Evolutionary conservation across 768 basidiomycete genomes (phyloP), one percentile per base, ranked within the genome.

Genomic region (Pluteus cervinus): DNA sequence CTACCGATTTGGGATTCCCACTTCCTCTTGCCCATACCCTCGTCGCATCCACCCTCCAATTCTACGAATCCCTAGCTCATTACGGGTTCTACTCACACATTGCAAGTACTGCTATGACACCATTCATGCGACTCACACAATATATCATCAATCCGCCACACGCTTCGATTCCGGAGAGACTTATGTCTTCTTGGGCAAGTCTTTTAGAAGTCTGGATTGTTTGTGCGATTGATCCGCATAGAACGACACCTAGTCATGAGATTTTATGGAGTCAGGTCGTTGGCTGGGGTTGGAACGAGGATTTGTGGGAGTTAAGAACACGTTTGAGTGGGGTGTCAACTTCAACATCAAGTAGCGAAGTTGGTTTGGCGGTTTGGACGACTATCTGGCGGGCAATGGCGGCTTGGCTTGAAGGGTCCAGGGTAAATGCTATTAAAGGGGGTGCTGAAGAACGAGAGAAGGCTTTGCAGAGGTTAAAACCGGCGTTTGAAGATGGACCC

Each of bases 151-250:
- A 71, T 4, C 48, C 58, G 1, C 47, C 54, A 6, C 68, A 65
- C 40, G 50, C 48, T 6, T 67, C 66, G 8, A 42, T 37, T 37
- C n/a, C n/a, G n/a, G n/a, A n/a, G n/a, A 50, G 38, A 16, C 64
- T 76, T 28, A 61, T 59, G 25, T 41, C 56, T 18, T 66, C 76
- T 3, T 91, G 83, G 74, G 60, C 73, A 4, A 58, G 62, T 7
- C 59, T 90, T 7, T 46, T 89, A 2, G 74, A 76, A 41, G 62
- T 69, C 0, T 97, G 91, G 92, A 81, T 68, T 5, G 65, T 75
- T 3, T 93, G 88, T 47, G 89, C 91, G 0, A 73, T 77, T n/a
- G 86, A 98, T 51, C 93, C 94, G 5, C 94, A 98, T 53, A 68
- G 71, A 38, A 93, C 90, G 5, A 84, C 79, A 3, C 90, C 90